These are phyloP conservation scores for Graphilbum sp. DNA, from an alignment of 2,329 filamentous ascomycete species.

Conservation along the genomic window DNA sequence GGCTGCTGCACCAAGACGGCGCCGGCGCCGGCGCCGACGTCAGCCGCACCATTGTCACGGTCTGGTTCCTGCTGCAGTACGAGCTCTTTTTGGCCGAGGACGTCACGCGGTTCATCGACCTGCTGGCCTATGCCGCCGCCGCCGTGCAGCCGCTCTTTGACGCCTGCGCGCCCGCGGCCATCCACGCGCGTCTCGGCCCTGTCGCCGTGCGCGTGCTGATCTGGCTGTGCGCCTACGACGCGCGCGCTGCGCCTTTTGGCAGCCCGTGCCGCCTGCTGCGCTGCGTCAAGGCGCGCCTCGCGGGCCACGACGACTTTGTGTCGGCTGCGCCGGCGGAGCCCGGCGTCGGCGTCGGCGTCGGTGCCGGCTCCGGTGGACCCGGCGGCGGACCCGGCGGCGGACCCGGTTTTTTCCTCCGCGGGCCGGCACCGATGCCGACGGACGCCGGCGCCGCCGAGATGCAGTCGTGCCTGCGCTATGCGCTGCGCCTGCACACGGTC, in stretches of 20 bases:
- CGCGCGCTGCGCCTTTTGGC: not conserved
- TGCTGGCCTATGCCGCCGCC: not conserved
- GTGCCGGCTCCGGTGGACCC: too few relatives aligned
- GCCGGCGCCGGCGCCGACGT: not conserved
- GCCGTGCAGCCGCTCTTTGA: not conserved
- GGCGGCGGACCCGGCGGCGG: too few relatives aligned
- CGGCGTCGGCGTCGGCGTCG: too few relatives aligned
- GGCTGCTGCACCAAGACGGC: not conserved
- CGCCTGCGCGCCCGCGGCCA: not conserved
- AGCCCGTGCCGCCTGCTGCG: not conserved
- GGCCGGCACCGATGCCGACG: not conserved
- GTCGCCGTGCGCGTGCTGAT: not conserved
- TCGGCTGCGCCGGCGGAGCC: not conserved
- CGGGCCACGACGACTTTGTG: not conserved
- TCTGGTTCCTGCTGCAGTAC: constrained; percentile 1
- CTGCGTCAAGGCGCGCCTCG: not conserved
- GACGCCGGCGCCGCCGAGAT: not conserved
- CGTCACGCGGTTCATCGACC: not conserved
- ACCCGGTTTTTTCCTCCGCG: too few relatives aligned
- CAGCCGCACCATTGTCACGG: not conserved
- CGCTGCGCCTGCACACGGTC: not conserved
- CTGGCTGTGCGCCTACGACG: not conserved
- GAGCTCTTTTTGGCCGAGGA: not conserved
- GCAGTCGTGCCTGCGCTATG: not conserved
- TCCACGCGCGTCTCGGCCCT: not conserved